phyloP scores from a whole-genome alignment of 2,329 filamentous ascomycete species.

The Botrytis paeoniae region DNA sequence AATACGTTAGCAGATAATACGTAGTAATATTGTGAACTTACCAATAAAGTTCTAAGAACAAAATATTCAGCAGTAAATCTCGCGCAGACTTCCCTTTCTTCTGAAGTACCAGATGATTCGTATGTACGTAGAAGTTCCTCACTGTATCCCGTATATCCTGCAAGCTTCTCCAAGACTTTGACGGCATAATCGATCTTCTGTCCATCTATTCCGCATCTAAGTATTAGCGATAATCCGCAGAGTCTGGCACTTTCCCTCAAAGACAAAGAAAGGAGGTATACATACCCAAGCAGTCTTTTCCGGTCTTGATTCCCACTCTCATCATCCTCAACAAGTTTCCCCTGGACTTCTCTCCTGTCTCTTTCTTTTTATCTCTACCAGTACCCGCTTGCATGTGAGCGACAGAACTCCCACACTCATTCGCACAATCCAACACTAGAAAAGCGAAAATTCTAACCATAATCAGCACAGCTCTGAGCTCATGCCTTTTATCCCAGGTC shows the following conservation, averaged over 20 bases:
- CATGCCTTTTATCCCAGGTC: neutral
- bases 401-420: constrained; percentile 30
- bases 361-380: neutral
- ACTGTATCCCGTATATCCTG: constrained; percentile 56
- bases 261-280: neutral
- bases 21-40: constrained; percentile 38
- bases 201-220: constrained; percentile 22
- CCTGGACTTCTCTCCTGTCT: constrained; percentile 33
- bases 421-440: constrained; percentile 60
- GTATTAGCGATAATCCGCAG: neutral
- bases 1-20: neutral
- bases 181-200: constrained; percentile 56
- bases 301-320: constrained; percentile 65
- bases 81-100: constrained; percentile 35
- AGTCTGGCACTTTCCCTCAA: neutral
- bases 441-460: constrained; percentile 58
- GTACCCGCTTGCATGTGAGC: neutral
- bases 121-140: constrained; percentile 42
- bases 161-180: constrained; percentile 61
- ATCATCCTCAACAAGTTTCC: constrained; percentile 55
- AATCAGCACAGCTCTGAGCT: constrained; percentile 27
- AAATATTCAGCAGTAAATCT: constrained; percentile 37
- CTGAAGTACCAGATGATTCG: constrained; percentile 28
- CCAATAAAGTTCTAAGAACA: constrained; percentile 49
- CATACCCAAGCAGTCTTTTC: constrained; percentile 60